These are phyloP conservation scores for Corinectria fuckeliana DNA, from an alignment of 2,329 filamentous ascomycete genomes.

Conservation along the genomic window DNA sequence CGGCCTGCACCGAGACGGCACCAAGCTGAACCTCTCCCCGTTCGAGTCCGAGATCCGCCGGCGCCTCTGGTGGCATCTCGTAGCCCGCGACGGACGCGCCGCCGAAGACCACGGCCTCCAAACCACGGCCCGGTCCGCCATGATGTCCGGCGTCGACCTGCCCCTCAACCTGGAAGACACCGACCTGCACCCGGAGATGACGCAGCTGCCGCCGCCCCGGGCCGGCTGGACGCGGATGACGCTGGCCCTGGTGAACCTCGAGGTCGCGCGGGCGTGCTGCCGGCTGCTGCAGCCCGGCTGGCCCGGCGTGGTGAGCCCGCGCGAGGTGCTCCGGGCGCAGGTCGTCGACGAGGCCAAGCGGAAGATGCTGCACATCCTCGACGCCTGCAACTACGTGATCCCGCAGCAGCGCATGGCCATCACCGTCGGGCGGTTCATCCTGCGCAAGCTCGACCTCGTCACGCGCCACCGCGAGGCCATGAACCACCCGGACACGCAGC, in stretches of 20 bases:
- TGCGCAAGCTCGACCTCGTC: constrained; percentile 53
- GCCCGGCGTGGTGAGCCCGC: constrained; percentile 8
- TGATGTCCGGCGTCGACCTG: constrained; percentile 52
- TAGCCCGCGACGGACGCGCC: constrained; percentile 55
- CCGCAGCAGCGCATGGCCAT: constrained; percentile 48
- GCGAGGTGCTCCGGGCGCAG: constrained; percentile 46
- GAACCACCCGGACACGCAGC: constrained; percentile 26
- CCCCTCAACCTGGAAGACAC: constrained; percentile 63
- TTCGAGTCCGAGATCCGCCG: constrained; percentile 64
- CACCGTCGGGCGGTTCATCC: constrained; percentile 37
- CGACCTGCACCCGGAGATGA: constrained; percentile 55
- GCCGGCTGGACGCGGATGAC: constrained; percentile 65
- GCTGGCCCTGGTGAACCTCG: constrained; percentile 59
- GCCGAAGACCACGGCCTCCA: constrained; percentile 62
- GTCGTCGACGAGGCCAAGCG: constrained; percentile 51
- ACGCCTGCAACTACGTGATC: constrained; percentile 58
- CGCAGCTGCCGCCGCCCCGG: constrained; percentile 53
- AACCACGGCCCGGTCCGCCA: constrained; percentile 9
- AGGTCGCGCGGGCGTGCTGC: constrained; percentile 47
- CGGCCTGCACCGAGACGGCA: constrained; percentile 61
- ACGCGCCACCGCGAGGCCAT: constrained; percentile 52
- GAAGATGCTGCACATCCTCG: constrained; percentile 15
- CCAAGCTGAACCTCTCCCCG: constrained; percentile 52
- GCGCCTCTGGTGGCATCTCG: constrained; percentile 61
- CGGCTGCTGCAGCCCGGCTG: constrained; percentile 29